A percentile compares a stretch with the other conserved stretches of the same genome.
phyloP scores from a whole-genome alignment of 257 asterid species.

The Nicotiana attenuata region DNA sequence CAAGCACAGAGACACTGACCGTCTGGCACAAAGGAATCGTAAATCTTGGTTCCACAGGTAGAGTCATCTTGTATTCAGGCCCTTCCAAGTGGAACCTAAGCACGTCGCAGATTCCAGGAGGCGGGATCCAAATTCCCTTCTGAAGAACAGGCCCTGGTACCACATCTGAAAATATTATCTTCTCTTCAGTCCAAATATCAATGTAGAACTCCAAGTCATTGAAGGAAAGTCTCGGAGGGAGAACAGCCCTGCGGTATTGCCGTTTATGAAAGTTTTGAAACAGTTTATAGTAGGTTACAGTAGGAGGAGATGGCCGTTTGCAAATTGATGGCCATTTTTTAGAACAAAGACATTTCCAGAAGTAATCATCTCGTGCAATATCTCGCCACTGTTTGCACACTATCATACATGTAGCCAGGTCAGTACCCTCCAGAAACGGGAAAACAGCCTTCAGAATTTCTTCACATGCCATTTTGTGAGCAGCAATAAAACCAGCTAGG shows the following conservation, averaged over 20 bases:
- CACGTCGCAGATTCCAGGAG: conserved; percentile 65
- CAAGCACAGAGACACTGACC: conserved; percentile 77
- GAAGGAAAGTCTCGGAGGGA: conserved; percentile 82
- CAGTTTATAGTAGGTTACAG: conserved; percentile 52
- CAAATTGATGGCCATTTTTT: conserved; percentile 93
- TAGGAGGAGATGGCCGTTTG: conserved; percentile 62
- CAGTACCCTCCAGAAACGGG: conserved; percentile 76
- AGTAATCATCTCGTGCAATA: conserved; percentile 71
- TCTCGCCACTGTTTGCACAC: conserved; percentile 84
- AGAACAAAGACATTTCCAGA: conserved; percentile 89
- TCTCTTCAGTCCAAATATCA: conserved; percentile 82
- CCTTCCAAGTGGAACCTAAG: conserved; percentile 70
- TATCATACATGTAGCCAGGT: conserved; percentile 69
- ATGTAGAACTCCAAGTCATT: conserved; percentile 82
- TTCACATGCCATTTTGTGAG: conserved; percentile 44
- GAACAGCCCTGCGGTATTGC: conserved; percentile 39
- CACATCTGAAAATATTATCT: conserved; percentile 70
- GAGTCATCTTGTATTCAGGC: conserved; percentile 82
- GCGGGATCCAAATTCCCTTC: conserved; percentile 60
- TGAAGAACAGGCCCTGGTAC: conserved; percentile 75
- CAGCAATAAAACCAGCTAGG: conserved; percentile 7
- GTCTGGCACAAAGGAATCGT: conserved; percentile 68
- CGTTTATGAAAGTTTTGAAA: conserved; percentile 60
- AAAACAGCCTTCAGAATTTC: conserved; percentile 86
- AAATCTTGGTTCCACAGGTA: conserved; percentile 75